Conservation (phyloP, 2,329 filamentous ascomycete species). For the Xylariaceae sp. region DNA sequence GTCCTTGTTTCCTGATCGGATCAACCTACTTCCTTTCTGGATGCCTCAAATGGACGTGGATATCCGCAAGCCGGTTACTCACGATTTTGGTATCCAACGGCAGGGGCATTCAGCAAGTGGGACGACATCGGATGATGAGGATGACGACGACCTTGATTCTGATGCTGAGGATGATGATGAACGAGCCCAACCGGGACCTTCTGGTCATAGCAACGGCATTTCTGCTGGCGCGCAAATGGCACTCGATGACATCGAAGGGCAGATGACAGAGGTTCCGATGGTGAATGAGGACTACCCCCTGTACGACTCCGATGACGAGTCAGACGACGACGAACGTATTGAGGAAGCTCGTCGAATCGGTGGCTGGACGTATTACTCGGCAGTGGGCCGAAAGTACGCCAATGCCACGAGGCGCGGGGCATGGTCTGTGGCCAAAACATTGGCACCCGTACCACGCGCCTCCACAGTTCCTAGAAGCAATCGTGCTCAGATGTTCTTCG, state of each 20-base stretch:
- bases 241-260: constrained; percentile 70
- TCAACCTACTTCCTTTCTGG: constrained; percentile 92
- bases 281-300: constrained; percentile 72
- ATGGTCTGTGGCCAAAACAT: constrained; percentile 40
- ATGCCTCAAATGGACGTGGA: constrained; percentile 98
- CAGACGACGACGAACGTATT: constrained; percentile 67
- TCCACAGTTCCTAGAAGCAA: constrained; percentile 55
- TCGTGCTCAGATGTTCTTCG: constrained; percentile 49
- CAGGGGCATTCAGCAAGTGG: constrained; percentile 69
- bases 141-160: constrained; percentile 62
- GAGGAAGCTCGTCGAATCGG: constrained; percentile 75
- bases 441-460: constrained; percentile 52
- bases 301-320: constrained; percentile 88
- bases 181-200: constrained; percentile 3
- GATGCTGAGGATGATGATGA: neutral
- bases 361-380: constrained; percentile 68
- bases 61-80: constrained; percentile 86
- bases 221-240: constrained; percentile 14
- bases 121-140: constrained; percentile 74
- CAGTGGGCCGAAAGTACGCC: constrained; percentile 48
- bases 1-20: constrained; percentile 78
- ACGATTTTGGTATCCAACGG: constrained; percentile 86
- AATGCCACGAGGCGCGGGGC: constrained; percentile 38
- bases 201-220: constrained; percentile 12
- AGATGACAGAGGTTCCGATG: constrained; percentile 60